Conservation (phyloP, 2,329 filamentous ascomycete species). For the Cercospora zeina region DNA sequence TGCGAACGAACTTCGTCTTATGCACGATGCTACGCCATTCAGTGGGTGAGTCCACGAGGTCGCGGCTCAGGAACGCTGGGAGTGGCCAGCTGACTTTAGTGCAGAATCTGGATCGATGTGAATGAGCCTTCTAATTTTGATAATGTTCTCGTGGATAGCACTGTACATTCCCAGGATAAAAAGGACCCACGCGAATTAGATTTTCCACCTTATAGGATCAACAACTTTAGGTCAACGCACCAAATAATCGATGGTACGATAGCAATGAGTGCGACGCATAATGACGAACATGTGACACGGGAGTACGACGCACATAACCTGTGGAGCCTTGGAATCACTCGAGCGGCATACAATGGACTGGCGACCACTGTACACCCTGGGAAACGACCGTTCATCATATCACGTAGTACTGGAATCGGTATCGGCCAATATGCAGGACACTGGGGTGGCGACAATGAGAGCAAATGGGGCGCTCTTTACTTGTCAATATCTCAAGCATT, state of each 20-base stretch:
- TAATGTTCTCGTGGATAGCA: conserved; percentile 21
- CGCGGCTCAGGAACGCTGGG: neutral
- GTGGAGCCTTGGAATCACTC: conserved; percentile 31
- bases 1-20: conserved; percentile 28
- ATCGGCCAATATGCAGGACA: conserved; percentile 29
- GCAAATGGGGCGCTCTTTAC: conserved; percentile 34
- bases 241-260: conserved; percentile 30
- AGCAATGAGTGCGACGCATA: conserved; percentile 33
- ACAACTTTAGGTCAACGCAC: conserved; percentile 30
- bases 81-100: neutral
- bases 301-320: conserved; percentile 37
- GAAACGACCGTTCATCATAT: conserved; percentile 35
- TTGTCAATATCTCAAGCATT: conserved; percentile 35
- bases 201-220: conserved; percentile 31
- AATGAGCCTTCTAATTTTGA: conserved; percentile 32
- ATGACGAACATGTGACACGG: conserved; percentile 27
- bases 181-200: conserved; percentile 27
- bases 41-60: conserved; percentile 19
- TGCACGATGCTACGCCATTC: conserved; percentile 24
- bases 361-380: conserved; percentile 20
- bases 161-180: conserved; percentile 27
- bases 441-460: conserved; percentile 37
- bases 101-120: conserved; percentile 34
- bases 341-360: conserved; percentile 35
- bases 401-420: conserved; percentile 32